Evolutionary conservation across 2,329 filamentous ascomycete species (phyloP).

Genomic region (Talaromyces sp.): DNA sequence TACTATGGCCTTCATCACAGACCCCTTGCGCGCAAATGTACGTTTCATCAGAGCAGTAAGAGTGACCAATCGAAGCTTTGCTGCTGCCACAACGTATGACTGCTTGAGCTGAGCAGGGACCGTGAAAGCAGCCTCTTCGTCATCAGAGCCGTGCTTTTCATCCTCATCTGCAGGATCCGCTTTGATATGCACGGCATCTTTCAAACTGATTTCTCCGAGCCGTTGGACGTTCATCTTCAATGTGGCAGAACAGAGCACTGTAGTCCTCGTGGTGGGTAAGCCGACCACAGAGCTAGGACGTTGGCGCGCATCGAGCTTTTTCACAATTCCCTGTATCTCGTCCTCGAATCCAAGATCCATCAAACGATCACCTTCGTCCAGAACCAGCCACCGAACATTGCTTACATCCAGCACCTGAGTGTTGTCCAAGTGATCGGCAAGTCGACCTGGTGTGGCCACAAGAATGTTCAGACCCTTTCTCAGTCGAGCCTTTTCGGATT

Average conservation of each 20-base stretch:
- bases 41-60: conserved; percentile 79
- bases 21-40: conserved; percentile 80
- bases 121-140: conserved; percentile 59
- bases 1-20: conserved; percentile 93
- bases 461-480: conserved; percentile 94
- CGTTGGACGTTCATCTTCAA: conserved; percentile 97
- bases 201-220: conserved; percentile 88
- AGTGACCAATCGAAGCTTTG: conserved; percentile 86
- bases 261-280: conserved; percentile 69
- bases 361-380: conserved; percentile 94
- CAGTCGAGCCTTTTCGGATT: conserved; percentile 85
- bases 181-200: conserved; percentile 83
- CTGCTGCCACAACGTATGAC: conserved; percentile 77
- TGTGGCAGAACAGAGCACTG: conserved; percentile 90
- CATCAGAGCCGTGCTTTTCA: conserved; percentile 45
- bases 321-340: conserved; percentile 81
- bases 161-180: conserved; percentile 56
- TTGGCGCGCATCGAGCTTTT: conserved; percentile 65
- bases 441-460: conserved; percentile 85
- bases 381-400: conserved; percentile 85
- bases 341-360: conserved; percentile 98
- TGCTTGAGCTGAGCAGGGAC: conserved; percentile 93
- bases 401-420: conserved; percentile 84
- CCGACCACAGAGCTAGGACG: conserved; percentile 59
- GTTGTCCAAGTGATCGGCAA: conserved; percentile 88